Conservation (phyloP, 1,284 basidiomycete genomes). For the Ceratorhiza oryzae-sativae region DNA sequence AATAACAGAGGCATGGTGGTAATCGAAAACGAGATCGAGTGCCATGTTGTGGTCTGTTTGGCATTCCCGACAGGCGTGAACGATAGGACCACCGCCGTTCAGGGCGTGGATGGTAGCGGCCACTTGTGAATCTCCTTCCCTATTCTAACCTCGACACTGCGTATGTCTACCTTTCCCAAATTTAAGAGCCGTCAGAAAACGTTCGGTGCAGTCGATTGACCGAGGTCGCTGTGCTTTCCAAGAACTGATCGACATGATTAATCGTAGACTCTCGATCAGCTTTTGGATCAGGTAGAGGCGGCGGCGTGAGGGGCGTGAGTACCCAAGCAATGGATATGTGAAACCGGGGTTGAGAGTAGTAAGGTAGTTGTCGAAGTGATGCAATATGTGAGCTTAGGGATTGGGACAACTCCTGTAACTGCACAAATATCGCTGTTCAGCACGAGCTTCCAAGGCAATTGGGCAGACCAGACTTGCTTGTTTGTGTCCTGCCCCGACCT, state of each 20-base stretch:
- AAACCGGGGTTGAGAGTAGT: constrained; percentile 75
- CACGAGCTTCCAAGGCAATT: constrained; percentile 26
- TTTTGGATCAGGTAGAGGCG: background rate
- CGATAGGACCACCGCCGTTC: background rate
- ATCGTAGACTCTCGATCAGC: constrained; percentile 41
- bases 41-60: constrained; percentile 2
- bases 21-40: background rate
- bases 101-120: background rate
- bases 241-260: constrained; percentile 60
- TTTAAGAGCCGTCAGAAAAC: constrained; percentile 51
- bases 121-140: constrained; percentile 61
- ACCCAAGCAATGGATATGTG: constrained; percentile 85
- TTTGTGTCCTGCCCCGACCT: constrained; percentile 77
- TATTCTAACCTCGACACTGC: constrained; percentile 65
- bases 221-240: constrained; percentile 56
- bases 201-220: constrained; percentile 57
- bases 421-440: constrained; percentile 56
- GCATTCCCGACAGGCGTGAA: background rate
- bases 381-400: constrained; percentile 62
- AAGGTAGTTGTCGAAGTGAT: constrained; percentile 69
- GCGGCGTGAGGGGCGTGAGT: constrained; percentile 53
- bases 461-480: constrained; percentile 58
- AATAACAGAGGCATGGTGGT: background rate
- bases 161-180: constrained; percentile 60
- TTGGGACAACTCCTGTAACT: constrained; percentile 55